Conservation (phyloP, 2,329 filamentous ascomycete genomes). For the Trichophyton equinum region DNA sequence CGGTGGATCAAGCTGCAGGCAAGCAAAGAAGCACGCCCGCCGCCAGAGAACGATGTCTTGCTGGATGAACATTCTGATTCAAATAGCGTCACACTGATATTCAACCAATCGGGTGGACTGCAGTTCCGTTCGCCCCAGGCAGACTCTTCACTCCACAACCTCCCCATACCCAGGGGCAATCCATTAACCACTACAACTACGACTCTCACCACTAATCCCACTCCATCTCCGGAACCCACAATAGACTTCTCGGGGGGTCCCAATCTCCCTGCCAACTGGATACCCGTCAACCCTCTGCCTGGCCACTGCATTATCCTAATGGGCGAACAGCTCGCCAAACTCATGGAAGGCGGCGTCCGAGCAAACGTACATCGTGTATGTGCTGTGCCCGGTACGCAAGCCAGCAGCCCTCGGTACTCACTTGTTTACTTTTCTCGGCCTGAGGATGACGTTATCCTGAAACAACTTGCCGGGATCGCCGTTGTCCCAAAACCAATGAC, state of each 20-base stretch:
- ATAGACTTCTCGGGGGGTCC: background rate
- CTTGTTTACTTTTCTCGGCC: conserved; percentile 11
- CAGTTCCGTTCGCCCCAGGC: conserved; percentile 7
- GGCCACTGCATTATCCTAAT: conserved; percentile 11
- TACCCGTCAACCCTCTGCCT: conserved; percentile 8
- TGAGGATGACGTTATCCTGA: conserved; percentile 11
- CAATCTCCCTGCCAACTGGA: conserved; percentile 4
- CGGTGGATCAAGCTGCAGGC: conserved; percentile 12
- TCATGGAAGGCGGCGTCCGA: conserved; percentile 5
- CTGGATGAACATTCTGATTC: conserved; percentile 11
- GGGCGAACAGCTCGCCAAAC: conserved; percentile 10
- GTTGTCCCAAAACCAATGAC: conserved; percentile 7
- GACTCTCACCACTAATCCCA: background rate
- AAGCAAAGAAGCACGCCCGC: background rate
- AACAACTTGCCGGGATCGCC: conserved; percentile 10
- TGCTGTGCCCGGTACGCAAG: background rate
- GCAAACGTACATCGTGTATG: conserved; percentile 11
- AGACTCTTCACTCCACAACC: background rate
- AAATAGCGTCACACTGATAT: conserved; percentile 11
- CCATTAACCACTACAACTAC: background rate
- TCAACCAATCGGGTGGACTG: conserved; percentile 8
- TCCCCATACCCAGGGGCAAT: background rate
- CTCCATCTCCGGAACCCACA: background rate
- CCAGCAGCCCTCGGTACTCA: conserved; percentile 4
- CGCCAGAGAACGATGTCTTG: conserved; percentile 6